These are phyloP conservation scores for Rhizophagus sp. DNA, from an alignment of 192 early-diverging fungal genomes.

Conservation along the genomic window DNA sequence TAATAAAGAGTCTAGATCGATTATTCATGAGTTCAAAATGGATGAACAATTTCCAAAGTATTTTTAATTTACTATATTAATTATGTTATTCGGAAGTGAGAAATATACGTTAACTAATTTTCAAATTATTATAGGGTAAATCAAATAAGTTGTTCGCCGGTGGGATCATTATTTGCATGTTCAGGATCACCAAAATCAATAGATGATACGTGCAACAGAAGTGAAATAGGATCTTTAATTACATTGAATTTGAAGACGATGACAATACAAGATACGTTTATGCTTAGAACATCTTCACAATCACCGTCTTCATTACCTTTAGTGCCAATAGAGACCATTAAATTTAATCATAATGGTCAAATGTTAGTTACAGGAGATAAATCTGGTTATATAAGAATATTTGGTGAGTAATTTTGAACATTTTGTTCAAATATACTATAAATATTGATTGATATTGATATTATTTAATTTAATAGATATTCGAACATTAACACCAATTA, in stretches of 20 bases:
- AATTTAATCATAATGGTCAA: slow-evolving; percentile 66
- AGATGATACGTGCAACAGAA: slow-evolving; percentile 9
- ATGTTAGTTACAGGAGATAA: slow-evolving; percentile 58
- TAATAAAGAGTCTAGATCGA: slow-evolving; percentile 52
- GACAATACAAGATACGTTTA: slow-evolving; percentile 42
- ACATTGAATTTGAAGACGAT: slow-evolving; percentile 60
- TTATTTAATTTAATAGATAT: slow-evolving; percentile 39
- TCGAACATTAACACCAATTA: slow-evolving; percentile 52
- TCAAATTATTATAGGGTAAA: slow-evolving; percentile 39
- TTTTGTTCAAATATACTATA: neutral
- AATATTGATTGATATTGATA: neutral
- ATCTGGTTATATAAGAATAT: slow-evolving; percentile 51
- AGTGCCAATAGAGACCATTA: slow-evolving; percentile 51
- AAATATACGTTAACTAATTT: neutral
- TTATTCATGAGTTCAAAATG: slow-evolving; percentile 59
- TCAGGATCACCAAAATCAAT: slow-evolving; percentile 36
- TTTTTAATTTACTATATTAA: neutral
- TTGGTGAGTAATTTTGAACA: slow-evolving; percentile 38
- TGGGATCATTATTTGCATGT: slow-evolving; percentile 55
- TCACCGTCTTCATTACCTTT: slow-evolving; percentile 20
- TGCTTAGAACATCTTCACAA: slow-evolving; percentile 32
- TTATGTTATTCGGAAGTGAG: neutral
- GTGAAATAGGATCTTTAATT: slow-evolving; percentile 43
- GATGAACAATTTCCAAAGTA: slow-evolving; percentile 50
- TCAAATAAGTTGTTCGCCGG: slow-evolving; percentile 53